Base-by-base conservation (phyloP, 352 stramenopile species). In the Globisporangium viniferum region DNA sequence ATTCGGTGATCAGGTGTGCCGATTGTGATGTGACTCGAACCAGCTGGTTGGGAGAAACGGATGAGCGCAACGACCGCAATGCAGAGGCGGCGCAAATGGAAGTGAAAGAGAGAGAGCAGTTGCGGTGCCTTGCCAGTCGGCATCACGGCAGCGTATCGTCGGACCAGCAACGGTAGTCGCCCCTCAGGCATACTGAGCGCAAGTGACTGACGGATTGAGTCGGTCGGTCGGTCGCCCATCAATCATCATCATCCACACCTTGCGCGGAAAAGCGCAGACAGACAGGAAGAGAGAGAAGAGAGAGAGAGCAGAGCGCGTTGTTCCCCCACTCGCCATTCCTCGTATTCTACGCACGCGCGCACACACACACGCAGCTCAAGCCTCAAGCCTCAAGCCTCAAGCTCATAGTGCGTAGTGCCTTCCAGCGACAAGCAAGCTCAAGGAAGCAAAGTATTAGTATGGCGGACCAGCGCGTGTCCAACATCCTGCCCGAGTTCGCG, bases 391-490 rank as follows among this genome's bases (percentile, higher is more conserved):
- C 4, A 10, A n/a, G 51, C 18, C 51, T n/a, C 24, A 22, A 6
- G 14, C 39, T 46, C 39, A 20, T 20, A 18, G 39, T 14, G 39
- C 39, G 5, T 8, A n/a, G 15, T 22, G 41, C 15, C 41, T n/a
- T 49, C 18, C 44, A 51, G 44, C 44, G 22, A 4, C 44, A n/a
- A 51, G 4, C 44, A n/a, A 51, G 44, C 18, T 12, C 54, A 22
- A 20, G 36, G 6, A 59, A 24, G 8, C 15, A 7, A n/a, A 59
- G 3, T 46, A 20, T 7, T n/a, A 53, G 4, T 15, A 64, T 64
- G 59, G 41, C 59, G 27, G 59, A 64, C 15, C 59, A 64, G 59
- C 59, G 59, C 27, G 41, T 54, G 29, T 64, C 59, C 59, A 64
- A 64, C 24, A 55, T 64, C 36, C 59, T 64, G 14, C 9, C 59